A percentile compares a stretch with the other conserved stretches of the same genome.
These are phyloP conservation scores for Gossypium herbaceum DNA, from an alignment of 345 rosid genomes.

Conservation along the genomic window DNA sequence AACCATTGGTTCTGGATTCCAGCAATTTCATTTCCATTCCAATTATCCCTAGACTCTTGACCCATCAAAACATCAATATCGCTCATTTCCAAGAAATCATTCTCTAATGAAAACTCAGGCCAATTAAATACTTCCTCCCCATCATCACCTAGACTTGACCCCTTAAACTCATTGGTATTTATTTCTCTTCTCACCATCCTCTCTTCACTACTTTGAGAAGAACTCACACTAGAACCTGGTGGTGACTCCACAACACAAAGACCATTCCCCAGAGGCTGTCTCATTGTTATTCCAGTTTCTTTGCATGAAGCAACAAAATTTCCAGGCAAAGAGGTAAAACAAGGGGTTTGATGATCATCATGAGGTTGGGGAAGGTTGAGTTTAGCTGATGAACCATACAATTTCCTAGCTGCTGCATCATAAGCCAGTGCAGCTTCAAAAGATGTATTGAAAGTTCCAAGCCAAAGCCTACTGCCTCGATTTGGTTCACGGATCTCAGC, in stretches of 20 bases:
- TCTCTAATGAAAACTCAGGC: conserved; percentile 27
- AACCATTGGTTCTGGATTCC: conserved; percentile 6
- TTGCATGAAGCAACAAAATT: background rate
- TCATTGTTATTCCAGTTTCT: background rate
- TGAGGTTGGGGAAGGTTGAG: conserved; percentile 11
- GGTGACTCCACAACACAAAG: background rate
- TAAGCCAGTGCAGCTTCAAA: conserved; percentile 12
- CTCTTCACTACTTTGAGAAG: background rate
- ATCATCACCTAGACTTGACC: background rate
- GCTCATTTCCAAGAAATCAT: conserved; percentile 30
- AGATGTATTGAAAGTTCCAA: conserved; percentile 39
- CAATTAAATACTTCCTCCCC: background rate
- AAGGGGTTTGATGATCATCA: background rate
- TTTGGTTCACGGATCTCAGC: conserved; percentile 45
- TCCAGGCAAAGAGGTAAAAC: background rate
- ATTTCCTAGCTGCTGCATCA: conserved; percentile 11
- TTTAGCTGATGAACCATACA: conserved; percentile 13
- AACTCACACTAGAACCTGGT: background rate
- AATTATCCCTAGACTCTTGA: conserved; percentile 29
- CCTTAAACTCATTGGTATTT: conserved; percentile 1
- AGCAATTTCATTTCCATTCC: conserved; percentile 24
- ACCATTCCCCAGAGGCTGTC: background rate
- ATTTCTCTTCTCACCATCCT: background rate
- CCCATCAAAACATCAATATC: conserved; percentile 34
- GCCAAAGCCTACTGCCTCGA: conserved; percentile 45